Evolutionary conservation across 1,284 basidiomycete genomes (phyloP), one percentile per base, ranked within the genome.

Genomic region (Ceratobasidium sp.): DNA sequence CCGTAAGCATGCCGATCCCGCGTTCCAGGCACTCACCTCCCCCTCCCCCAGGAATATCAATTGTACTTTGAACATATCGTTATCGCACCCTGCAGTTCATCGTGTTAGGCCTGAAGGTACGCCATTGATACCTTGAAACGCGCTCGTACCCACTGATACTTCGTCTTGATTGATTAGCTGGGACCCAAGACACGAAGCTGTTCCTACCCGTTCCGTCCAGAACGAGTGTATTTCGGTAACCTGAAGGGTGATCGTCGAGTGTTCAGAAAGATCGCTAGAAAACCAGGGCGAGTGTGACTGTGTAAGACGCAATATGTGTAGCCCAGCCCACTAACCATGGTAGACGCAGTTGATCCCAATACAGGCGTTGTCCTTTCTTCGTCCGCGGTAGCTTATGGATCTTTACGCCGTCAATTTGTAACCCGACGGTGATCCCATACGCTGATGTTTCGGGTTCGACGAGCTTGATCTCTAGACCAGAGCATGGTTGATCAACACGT

Each of bases 381-480:
- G 28, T 57, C 3, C 4, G 56, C 10, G n/a, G n/a, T 10, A 57
- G 56, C 23, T n/a, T 33, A 28, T 57, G 26, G 5, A 28, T 15
- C 26, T 26, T 57, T 6, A 7, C 26, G 56, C 26, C 56, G 13
- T 57, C 56, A 3, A 57, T 7, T 3, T 57, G 23, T 20, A 57
- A 2, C 56, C 28, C 56, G 6, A 57, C 13, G 23, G 9, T 26
- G 56, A 15, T 57, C 23, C 28, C 56, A 15, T 57, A 33, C 6
- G 3, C 23, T 28, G 56, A 57, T 2, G 56, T 57, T 2, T 57
- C 28, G 9, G 56, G 56, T 10, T 57, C n/a, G n/a, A n/a, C 5
- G 10, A 57, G 56, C 28, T 57, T 57, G 56, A 57, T 57, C 56
- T 57, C 56, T 57, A 15, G 13, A 46, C 44, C n/a, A n/a, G n/a